Evolutionary conservation across 1,139 yeast genomes (phyloP), one percentile per base, ranked within the genome.

Genomic region (Sugiyamaella japonica): DNA sequence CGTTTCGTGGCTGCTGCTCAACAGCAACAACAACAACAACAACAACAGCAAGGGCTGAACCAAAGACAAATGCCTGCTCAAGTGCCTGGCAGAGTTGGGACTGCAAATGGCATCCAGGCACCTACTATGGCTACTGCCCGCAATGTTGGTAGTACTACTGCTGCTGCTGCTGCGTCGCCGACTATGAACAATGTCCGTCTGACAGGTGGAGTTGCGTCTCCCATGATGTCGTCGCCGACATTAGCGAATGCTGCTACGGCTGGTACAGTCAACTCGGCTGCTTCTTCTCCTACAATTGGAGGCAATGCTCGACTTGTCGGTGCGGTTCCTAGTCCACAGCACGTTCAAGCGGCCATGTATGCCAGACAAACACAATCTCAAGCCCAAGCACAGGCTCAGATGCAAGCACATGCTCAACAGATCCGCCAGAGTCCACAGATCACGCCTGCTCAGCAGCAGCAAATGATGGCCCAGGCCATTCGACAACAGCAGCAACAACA

Each of bases 381-480:
- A 20, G 48, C 43, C 10, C 38, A 20, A 15, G 42, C 53, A 12
- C 56, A 54, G 25, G 41, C 45, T 39, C 54, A 51, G n/a, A 31
- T 32, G 8, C 52, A 48, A 32, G 48, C 44, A 12, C 43, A 32
- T 3, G 40, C 66, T 59, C 50, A 69, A 64, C 68, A 64, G 42
- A 62, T 66, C 8, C 65, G 65, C 43, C 52, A 57, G 17, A 58
- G 56, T 55, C 53, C 53, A 60, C 62, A 57, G 57, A 50, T 53
- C 34, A 58, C 56, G 37, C 65, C 61, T 17, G 62, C 59, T 52
- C 66, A 62, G 39, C 69, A 64, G 50, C 66, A 55, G 44, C 57
- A 57, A 37, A 50, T 52, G 15, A 50, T 56, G 55, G 54, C 55
- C 9, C 64, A 55, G 48, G 58, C 45, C 29, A 56, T 56, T 55